These are phyloP conservation scores for Fraxinus americana DNA, from an alignment of 257 asterid species.

Conservation along the genomic window DNA sequence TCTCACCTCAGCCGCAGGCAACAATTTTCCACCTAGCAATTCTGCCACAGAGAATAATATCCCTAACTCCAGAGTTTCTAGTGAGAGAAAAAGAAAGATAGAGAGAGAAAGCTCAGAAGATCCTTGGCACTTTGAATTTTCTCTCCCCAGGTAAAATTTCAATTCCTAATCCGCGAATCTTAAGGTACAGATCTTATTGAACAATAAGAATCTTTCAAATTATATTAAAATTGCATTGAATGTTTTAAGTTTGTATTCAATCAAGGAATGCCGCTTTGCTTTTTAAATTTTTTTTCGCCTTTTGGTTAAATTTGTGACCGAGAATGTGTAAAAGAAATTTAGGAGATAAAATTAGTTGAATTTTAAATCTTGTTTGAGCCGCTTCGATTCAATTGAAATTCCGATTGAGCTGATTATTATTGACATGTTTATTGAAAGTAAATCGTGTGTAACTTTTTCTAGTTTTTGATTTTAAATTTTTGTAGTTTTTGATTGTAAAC, in stretches of 20 bases:
- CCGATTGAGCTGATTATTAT: slow-evolving; percentile 28
- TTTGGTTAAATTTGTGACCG: slow-evolving; percentile 13
- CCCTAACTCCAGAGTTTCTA: slow-evolving; percentile 27
- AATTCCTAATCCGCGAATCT: slow-evolving; percentile 38
- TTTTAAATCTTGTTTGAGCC: slow-evolving; percentile 30
- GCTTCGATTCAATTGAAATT: slow-evolving; percentile 34
- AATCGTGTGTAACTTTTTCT: slow-evolving; percentile 10
- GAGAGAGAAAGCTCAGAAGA: slow-evolving; percentile 10
- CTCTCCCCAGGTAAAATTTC: slow-evolving; percentile 36
- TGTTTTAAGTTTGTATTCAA: background rate
- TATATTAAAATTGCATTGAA: slow-evolving; percentile 5
- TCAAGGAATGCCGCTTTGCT: background rate
- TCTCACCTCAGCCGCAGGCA: slow-evolving; percentile 29
- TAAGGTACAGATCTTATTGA: slow-evolving; percentile 21
- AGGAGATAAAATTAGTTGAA: slow-evolving; percentile 24
- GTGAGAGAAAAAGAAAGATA: slow-evolving; percentile 42
- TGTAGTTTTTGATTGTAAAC: slow-evolving; percentile 1
- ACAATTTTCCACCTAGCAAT: slow-evolving; percentile 28
- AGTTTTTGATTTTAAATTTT: slow-evolving; percentile 14
- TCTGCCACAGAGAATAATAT: slow-evolving; percentile 36
- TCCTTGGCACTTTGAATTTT: slow-evolving; percentile 37
- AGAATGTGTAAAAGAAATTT: slow-evolving; percentile 21
- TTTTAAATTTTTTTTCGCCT: slow-evolving; percentile 4
- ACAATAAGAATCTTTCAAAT: background rate
- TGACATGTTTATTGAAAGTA: slow-evolving; percentile 17